Conservation (phyloP, 2,329 filamentous ascomycete genomes). For the Corinectria fuckeliana region DNA sequence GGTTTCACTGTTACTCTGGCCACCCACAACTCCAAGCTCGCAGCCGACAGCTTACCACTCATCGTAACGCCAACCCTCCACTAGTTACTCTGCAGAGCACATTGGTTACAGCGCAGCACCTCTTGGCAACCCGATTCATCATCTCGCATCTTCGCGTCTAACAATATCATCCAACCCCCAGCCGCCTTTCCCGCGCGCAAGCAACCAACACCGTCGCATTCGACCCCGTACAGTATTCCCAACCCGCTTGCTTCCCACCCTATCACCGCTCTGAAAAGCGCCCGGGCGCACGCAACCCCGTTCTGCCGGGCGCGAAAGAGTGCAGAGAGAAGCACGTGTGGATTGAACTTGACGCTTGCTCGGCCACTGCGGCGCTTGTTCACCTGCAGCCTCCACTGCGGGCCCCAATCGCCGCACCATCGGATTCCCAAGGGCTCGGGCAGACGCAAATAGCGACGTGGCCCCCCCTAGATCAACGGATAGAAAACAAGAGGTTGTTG, state of each 20-base stretch:
- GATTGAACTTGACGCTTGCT: background rate
- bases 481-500: background rate
- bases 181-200: constrained; percentile 30
- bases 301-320: constrained; percentile 3
- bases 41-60: background rate
- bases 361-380: constrained; percentile 8
- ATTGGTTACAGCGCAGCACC: background rate
- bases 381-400: background rate
- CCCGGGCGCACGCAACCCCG: constrained; percentile 1
- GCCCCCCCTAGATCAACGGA: background rate
- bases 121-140: background rate
- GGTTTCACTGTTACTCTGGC: background rate
- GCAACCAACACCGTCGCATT: constrained; percentile 15
- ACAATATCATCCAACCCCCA: constrained; percentile 9
- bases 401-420: constrained; percentile 8
- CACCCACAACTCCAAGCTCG: background rate
- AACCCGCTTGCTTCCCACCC: background rate
- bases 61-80: background rate
- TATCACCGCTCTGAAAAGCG: constrained; percentile 1
- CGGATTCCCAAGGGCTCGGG: background rate
- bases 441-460: background rate
- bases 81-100: no score
- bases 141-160: constrained; percentile 29
- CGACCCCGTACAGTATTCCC: background rate
- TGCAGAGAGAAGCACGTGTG: background rate